Conservation (phyloP, 106 monocot genomes). For the Dendrobium officinale region DNA sequence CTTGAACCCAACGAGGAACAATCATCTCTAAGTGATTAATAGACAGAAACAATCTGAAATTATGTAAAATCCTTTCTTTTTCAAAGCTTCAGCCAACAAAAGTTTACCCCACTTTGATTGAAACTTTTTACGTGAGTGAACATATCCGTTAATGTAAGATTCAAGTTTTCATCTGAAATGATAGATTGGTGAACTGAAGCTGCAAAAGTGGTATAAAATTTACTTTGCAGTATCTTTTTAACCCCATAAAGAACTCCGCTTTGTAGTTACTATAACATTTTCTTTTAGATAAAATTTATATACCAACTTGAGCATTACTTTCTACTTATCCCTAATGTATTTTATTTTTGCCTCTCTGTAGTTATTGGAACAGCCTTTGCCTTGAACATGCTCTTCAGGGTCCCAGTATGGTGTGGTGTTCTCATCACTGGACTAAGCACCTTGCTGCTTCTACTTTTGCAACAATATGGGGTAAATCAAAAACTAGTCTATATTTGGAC, state of each 20-base stretch:
- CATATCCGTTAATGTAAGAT: background rate
- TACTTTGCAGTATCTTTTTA: background rate
- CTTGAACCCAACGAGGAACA: too few relatives aligned
- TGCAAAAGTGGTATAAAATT: background rate
- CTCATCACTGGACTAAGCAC: slow-evolving; percentile 88
- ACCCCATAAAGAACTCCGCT: background rate
- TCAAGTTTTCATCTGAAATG: background rate
- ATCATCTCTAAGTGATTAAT: background rate
- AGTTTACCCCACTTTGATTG: background rate
- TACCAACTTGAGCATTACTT: background rate
- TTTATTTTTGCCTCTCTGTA: slow-evolving; percentile 21
- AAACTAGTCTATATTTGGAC: background rate
- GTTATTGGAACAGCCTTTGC: slow-evolving; percentile 99
- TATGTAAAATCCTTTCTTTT: background rate
- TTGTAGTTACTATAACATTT: background rate
- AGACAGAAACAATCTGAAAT: background rate
- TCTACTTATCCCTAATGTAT: background rate
- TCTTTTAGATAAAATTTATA: background rate
- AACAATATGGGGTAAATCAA: slow-evolving; percentile 90
- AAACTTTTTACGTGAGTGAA: background rate
- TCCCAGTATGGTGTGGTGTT: slow-evolving; percentile 95
- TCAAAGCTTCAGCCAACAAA: background rate
- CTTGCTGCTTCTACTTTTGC: slow-evolving; percentile 67
- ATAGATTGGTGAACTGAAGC: background rate
- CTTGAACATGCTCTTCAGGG: slow-evolving; percentile 74